A percentile compares a stretch with the other conserved stretches of the same genome.
Conservation (phyloP, 1,284 basidiomycete genomes). For the Ustilago xerochloae region DNA sequence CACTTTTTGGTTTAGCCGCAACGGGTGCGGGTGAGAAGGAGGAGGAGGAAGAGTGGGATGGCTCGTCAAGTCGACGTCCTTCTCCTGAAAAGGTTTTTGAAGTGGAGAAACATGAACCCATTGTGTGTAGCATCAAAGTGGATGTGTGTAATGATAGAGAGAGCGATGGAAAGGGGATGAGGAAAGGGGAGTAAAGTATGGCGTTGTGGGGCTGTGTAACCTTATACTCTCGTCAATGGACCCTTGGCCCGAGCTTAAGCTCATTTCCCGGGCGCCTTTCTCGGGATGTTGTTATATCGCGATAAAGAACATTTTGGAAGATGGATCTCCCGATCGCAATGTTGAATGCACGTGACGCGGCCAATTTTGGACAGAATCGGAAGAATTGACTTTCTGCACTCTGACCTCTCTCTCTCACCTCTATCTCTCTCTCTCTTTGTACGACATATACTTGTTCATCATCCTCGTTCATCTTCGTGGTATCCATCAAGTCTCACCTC, state of each 20-base stretch:
- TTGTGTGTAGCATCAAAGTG: background rate
- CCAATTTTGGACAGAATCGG: conserved; percentile 29
- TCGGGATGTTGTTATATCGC: background rate
- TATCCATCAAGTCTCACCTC: background rate
- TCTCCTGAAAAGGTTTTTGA: conserved; percentile 24
- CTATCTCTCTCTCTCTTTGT: background rate
- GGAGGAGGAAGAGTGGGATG: background rate
- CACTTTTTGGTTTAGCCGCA: background rate
- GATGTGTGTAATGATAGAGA: background rate
- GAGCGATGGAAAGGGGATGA: background rate
- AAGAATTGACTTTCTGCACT: conserved; percentile 1
- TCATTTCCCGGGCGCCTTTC: too few relatives aligned
- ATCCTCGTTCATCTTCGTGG: background rate
- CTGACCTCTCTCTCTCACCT: conserved; percentile 4
- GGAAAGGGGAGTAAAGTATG: background rate
- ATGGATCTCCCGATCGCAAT: background rate
- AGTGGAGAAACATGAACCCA: conserved; percentile 39
- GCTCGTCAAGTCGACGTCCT: conserved; percentile 25
- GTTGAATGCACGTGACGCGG: conserved; percentile 2
- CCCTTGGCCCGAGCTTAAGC: conserved; percentile 6
- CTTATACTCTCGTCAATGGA: too few relatives aligned
- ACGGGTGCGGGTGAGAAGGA: background rate
- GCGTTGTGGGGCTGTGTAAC: background rate
- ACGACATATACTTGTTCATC: background rate
- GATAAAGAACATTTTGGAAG: background rate